phyloP scores from a whole-genome alignment of 495 filamentous ascomycete species.

The Sporormia fimetaria region DNA sequence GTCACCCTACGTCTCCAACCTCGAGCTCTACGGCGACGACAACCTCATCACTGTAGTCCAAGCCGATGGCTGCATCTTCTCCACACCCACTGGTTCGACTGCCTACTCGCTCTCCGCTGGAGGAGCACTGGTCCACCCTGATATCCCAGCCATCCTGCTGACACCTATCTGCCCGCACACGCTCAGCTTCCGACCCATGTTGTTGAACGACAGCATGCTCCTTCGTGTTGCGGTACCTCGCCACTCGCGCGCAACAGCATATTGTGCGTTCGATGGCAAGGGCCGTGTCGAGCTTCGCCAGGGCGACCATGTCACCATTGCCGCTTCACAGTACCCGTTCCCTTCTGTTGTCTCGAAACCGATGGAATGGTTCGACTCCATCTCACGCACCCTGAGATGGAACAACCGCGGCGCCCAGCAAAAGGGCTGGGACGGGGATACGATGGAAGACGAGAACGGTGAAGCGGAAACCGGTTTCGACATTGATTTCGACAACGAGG shows the following conservation, averaged over 20 bases:
- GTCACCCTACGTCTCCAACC: constrained; percentile 89
- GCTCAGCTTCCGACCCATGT: constrained; percentile 91
- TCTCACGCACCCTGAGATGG: constrained; percentile 83
- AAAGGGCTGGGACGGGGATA: constrained; percentile 57
- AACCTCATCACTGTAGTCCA: constrained; percentile 87
- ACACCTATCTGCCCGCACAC: constrained; percentile 98
- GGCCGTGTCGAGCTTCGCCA: constrained; percentile 80
- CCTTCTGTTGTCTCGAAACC: constrained; percentile 71
- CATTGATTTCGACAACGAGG: constrained; percentile 62
- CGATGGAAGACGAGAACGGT: constrained; percentile 30
- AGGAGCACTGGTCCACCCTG: constrained; percentile 89
- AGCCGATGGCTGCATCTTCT: constrained; percentile 95
- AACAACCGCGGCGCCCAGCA: constrained; percentile 78
- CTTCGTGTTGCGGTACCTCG: constrained; percentile 78
- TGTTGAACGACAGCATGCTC: constrained; percentile 90
- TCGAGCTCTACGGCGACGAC: constrained; percentile 89
- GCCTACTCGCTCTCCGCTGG: constrained; percentile 94
- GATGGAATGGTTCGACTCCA: constrained; percentile 88
- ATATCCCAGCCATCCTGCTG: constrained; percentile 92
- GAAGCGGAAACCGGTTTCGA: constrained; percentile 56
- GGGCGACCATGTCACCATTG: constrained; percentile 90
- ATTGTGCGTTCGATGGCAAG: constrained; percentile 94
- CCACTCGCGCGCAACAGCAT: constrained; percentile 77
- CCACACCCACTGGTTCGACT: constrained; percentile 81
- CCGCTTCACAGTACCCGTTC: constrained; percentile 89